Conservation (phyloP, 306 rosid genomes). For the Mucuna pruriens region DNA sequence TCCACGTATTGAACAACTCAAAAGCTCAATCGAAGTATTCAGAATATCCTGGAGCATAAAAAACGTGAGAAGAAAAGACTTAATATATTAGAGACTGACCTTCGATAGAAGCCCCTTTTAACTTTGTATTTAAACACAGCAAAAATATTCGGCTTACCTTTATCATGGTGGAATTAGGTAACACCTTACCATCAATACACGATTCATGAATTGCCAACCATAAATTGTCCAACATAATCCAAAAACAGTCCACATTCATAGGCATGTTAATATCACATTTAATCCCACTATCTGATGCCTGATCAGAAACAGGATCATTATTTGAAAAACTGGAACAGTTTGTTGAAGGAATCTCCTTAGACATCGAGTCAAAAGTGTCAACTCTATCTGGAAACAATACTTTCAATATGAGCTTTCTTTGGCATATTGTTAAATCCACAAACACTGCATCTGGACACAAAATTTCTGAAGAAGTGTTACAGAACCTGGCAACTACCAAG, state of each 20-base stretch:
- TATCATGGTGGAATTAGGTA: not conserved
- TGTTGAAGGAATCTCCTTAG: conserved; percentile 15
- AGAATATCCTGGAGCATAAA: conserved; percentile 11
- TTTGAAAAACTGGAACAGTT: not conserved
- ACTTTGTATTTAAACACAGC: not conserved
- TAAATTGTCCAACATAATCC: conserved; percentile 36
- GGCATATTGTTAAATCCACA: conserved; percentile 44
- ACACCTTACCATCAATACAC: not conserved
- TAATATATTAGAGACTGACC: not conserved
- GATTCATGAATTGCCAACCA: not conserved
- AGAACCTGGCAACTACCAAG: conserved; percentile 51
- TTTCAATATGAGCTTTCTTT: conserved; percentile 34
- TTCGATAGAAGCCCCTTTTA: not conserved
- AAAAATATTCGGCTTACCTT: conserved; percentile 31
- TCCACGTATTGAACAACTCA: not conserved
- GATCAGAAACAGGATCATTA: not conserved
- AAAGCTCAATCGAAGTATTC: not conserved
- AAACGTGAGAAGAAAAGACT: not conserved
- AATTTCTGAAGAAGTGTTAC: conserved; percentile 5
- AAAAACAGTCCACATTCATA: not conserved
- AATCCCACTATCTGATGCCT: not conserved
- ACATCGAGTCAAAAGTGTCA: not conserved
- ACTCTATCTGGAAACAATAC: conserved; percentile 41
- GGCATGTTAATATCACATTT: not conserved
- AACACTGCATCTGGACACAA: conserved; percentile 45